phyloP scores from a whole-genome alignment of 2,329 filamentous ascomycete genomes.

The Aspergillus eucalypticola region DNA sequence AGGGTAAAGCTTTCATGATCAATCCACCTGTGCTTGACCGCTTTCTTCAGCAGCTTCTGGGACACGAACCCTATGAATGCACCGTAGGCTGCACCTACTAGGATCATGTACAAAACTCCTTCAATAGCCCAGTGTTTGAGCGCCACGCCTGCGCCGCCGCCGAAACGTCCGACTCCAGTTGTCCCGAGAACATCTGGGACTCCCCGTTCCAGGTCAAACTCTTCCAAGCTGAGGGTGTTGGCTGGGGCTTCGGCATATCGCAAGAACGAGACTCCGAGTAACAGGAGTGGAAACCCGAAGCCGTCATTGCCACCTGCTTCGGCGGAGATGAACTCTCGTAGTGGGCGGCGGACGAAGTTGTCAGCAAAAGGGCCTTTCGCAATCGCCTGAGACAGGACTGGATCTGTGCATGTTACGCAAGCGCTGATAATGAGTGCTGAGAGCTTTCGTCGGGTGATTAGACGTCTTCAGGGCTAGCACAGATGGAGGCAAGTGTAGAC shows the following conservation, averaged over 20 bases:
- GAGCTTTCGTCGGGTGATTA: slow-evolving; percentile 34
- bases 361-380: slow-evolving; percentile 65
- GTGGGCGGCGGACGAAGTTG: slow-evolving; percentile 58
- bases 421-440: slow-evolving; percentile 60
- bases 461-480: background rate
- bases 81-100: slow-evolving; percentile 57
- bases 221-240: slow-evolving; percentile 20
- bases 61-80: slow-evolving; percentile 52
- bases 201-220: slow-evolving; percentile 23
- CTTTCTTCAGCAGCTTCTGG: slow-evolving; percentile 49
- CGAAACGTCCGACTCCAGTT: slow-evolving; percentile 53
- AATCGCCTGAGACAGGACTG: slow-evolving; percentile 62
- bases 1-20: slow-evolving; percentile 58
- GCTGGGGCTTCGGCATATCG: slow-evolving; percentile 50
- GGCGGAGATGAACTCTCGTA: slow-evolving; percentile 63
- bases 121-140: slow-evolving; percentile 61
- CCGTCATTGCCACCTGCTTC: slow-evolving; percentile 65
- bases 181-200: slow-evolving; percentile 31
- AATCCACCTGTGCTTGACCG: slow-evolving; percentile 52
- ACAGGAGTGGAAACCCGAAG: slow-evolving; percentile 63
- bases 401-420: slow-evolving; percentile 63
- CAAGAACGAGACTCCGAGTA: slow-evolving; percentile 60
- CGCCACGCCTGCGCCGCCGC: slow-evolving; percentile 54
- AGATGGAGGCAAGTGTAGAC: background rate
- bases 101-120: slow-evolving; percentile 61